A percentile compares a stretch with the other conserved stretches of the same genome.
These are phyloP conservation scores for Heimioporus sp. DNA, from an alignment of 768 basidiomycete species.

Conservation along the genomic window DNA sequence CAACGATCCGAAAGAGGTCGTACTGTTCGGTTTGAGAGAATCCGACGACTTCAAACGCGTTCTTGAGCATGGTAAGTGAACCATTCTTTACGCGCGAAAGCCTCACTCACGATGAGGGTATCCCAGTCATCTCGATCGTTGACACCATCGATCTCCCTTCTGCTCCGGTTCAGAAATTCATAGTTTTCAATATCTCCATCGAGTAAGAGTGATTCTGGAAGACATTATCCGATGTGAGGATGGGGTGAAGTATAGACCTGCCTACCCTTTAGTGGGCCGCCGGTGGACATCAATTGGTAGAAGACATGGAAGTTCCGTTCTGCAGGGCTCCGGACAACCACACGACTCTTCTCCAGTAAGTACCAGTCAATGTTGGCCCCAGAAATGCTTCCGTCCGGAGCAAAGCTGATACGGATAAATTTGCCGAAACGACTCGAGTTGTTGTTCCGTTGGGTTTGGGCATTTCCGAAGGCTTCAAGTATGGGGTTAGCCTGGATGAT, in stretches of 20 bases:
- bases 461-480: constrained; percentile 96
- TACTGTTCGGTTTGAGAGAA: constrained; percentile 83
- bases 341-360: constrained; percentile 93
- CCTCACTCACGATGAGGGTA: constrained; percentile 55
- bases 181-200: constrained; percentile 76
- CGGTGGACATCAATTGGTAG: constrained; percentile 89
- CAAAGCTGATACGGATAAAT: constrained; percentile 94
- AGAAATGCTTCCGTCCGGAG: constrained; percentile 89
- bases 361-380: constrained; percentile 99
- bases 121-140: constrained; percentile 91
- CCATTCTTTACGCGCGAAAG: neutral
- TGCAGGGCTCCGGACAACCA: constrained; percentile 81
- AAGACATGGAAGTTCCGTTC: constrained; percentile 97
- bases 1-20: constrained; percentile 91
- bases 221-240: constrained; percentile 8
- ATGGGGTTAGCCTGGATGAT: constrained; percentile 98
- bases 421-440: constrained; percentile 99
- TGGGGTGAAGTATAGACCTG: neutral
- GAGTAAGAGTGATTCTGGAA: constrained; percentile 68
- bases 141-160: constrained; percentile 92
- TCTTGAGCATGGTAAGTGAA: constrained; percentile 38
- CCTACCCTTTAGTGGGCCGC: constrained; percentile 65
- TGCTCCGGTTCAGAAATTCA: constrained; percentile 87
- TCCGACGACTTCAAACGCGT: constrained; percentile 86
- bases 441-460: constrained; percentile 97